These are phyloP conservation scores for Nakataea oryzae DNA, from an alignment of 2,329 filamentous ascomycete genomes.

Conservation along the genomic window DNA sequence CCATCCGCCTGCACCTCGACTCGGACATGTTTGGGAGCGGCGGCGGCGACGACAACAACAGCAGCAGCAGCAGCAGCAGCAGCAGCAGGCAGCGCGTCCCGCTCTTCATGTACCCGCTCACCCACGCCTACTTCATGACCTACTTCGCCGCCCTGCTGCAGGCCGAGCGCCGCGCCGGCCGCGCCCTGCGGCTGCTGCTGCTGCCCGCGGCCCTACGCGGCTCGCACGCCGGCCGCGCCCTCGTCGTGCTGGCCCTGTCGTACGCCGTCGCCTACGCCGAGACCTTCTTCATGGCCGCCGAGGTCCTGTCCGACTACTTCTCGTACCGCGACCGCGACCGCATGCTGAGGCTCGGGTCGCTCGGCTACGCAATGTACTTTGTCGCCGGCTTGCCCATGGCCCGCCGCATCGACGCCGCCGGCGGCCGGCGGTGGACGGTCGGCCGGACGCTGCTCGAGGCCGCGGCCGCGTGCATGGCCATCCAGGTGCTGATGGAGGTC, in stretches of 20 bases:
- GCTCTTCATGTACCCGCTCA: constrained; percentile 10
- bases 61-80: neutral
- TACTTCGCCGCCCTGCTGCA: constrained; percentile 3
- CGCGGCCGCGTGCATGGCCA: constrained; percentile 6
- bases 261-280: constrained; percentile 8
- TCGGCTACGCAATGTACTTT: constrained; percentile 10
- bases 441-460: constrained; percentile 6
- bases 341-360: constrained; percentile 9
- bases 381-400: constrained; percentile 9
- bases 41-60: too few relatives aligned
- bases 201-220: neutral
- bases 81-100: constrained; percentile 7
- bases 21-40: constrained; percentile 5
- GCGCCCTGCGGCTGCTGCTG: neutral
- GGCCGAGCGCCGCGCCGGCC: neutral
- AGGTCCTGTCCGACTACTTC: constrained; percentile 7
- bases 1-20: constrained; percentile 4
- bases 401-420: constrained; percentile 3
- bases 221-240: neutral
- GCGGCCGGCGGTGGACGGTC: constrained; percentile 4
- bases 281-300: constrained; percentile 9
- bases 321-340: constrained; percentile 3
- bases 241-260: constrained; percentile 3
- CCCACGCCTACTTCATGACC: constrained; percentile 10
- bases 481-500: constrained; percentile 7